A percentile compares a stretch with the other conserved stretches of the same genome.
phyloP scores from a whole-genome alignment of 805 yeast genomes.

The Candida maesae region DNA sequence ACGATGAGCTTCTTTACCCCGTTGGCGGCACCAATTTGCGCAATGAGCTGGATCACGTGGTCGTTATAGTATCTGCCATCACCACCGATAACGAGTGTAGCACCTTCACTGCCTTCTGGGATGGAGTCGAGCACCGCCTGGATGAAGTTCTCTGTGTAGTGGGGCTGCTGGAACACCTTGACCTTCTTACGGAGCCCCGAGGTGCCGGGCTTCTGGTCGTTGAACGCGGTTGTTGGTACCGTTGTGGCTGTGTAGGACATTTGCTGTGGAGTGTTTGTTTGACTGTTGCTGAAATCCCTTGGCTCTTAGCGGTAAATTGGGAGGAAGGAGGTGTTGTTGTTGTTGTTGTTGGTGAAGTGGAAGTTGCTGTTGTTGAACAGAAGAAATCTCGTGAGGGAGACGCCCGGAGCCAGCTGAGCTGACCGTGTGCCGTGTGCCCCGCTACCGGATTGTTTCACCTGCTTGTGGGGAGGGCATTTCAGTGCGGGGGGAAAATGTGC shows the following conservation, averaged over 20 bases:
- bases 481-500: no score
- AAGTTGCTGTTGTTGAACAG: no score
- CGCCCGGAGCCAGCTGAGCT: no score
- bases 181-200: constrained; percentile 95
- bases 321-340: no score
- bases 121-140: constrained; percentile 83
- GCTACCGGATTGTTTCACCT: no score
- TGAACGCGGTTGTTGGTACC: constrained; percentile 63
- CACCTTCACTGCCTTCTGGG: constrained; percentile 77
- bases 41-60: constrained; percentile 74
- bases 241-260: constrained; percentile 13
- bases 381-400: no score
- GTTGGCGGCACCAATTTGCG: constrained; percentile 83
- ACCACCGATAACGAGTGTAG: constrained; percentile 90
- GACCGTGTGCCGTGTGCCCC: no score
- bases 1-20: constrained; percentile 81
- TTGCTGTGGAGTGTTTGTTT: no score
- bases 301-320: no score
- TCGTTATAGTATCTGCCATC: constrained; percentile 94
- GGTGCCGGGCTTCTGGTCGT: constrained; percentile 96
- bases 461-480: no score
- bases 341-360: no score
- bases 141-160: constrained; percentile 91
- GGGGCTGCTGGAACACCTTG: constrained; percentile 65
- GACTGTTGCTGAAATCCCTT: no score